These are phyloP conservation scores for Cladophialophora exuberans DNA, from an alignment of 2,329 filamentous ascomycete genomes.

Conservation along the genomic window DNA sequence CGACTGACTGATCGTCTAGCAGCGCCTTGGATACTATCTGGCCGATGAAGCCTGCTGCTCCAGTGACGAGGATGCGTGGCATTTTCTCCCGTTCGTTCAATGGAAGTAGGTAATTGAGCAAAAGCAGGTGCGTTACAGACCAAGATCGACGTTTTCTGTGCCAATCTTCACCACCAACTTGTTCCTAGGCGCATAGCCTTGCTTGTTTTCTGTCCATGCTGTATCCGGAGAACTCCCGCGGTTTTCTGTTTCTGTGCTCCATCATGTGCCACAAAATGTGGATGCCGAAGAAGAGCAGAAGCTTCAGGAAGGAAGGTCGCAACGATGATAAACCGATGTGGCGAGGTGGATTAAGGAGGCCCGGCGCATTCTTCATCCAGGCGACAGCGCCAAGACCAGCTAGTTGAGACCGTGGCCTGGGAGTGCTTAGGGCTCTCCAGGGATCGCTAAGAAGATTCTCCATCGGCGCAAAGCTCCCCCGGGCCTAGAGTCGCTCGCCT, in stretches of 20 bases:
- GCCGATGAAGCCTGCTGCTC: slow-evolving; percentile 66
- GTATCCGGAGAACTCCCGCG: slow-evolving; percentile 1
- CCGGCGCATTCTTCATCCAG: slow-evolving; percentile 3
- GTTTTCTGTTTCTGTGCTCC: not conserved
- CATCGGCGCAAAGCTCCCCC: slow-evolving; percentile 4
- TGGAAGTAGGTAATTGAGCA: not conserved
- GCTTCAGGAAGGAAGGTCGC: not conserved
- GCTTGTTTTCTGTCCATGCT: slow-evolving; percentile 3
- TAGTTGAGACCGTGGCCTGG: no score
- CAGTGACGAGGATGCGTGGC: slow-evolving; percentile 61
- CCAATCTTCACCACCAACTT: not conserved
- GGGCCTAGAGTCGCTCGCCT: not conserved
- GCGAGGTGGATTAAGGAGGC: not conserved
- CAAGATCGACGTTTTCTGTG: not conserved
- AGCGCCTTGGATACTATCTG: slow-evolving; percentile 62
- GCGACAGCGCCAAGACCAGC: not conserved
- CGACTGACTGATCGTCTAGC: slow-evolving; percentile 51
- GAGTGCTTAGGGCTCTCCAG: not conserved
- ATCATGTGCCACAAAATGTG: not conserved
- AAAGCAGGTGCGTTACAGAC: not conserved
- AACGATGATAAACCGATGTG: slow-evolving; percentile 10
- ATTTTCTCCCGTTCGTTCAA: slow-evolving; percentile 44
- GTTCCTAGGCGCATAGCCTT: slow-evolving; percentile 6
- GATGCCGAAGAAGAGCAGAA: not conserved
- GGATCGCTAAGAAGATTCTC: not conserved